Base-by-base conservation (phyloP, 1,139 yeast species). In the Pichia sp. region DNA sequence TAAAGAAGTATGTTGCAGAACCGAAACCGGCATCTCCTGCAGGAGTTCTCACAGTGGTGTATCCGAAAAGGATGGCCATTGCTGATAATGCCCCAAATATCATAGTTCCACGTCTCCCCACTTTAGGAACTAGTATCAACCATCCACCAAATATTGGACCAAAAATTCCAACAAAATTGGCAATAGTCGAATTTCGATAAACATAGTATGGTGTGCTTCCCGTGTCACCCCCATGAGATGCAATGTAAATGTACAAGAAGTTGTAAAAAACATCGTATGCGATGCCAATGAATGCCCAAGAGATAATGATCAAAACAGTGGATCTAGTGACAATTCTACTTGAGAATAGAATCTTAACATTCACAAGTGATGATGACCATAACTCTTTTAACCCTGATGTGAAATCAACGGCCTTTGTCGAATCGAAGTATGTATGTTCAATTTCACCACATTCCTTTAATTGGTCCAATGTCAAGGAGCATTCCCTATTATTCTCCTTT, bases 101-200 rank as follows among this genome's bases (percentile, higher is more conserved):
- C 66, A 76, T 60, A 3, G 76, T 64, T 5, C 79, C 80, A 45
- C 74, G 61, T 46, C 81, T 62, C 8, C 82, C 82, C 24, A 72
- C 44, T 16, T 49, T 49, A 3, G 74, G 77, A 40, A 71, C 50
- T 32, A 61, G 56, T 38, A 69, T 59, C 30, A 69, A 40, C 6
- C 53, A 58, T 30, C 72, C 77, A 5, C 74, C 81, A 30, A 75
- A 54, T 14, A 73, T 46, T 6, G 83, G 82, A 9, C 83, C 83
- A 36, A 69, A 67, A 26, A 72, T 70, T 25, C 76, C 67, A 22
- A 66, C 63, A 22, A 67, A 62, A 46, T 70, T 71, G 30, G 69
- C 67, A 35, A 77, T 63, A 33, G 70, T 57, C 30, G 71, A 67
- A 53, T 76, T 72, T 49, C 78, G 59, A 55, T 74, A 76, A n/a